These are phyloP conservation scores for Parachaetomium inaequale DNA, from an alignment of 495 filamentous ascomycete genomes.

Conservation along the genomic window DNA sequence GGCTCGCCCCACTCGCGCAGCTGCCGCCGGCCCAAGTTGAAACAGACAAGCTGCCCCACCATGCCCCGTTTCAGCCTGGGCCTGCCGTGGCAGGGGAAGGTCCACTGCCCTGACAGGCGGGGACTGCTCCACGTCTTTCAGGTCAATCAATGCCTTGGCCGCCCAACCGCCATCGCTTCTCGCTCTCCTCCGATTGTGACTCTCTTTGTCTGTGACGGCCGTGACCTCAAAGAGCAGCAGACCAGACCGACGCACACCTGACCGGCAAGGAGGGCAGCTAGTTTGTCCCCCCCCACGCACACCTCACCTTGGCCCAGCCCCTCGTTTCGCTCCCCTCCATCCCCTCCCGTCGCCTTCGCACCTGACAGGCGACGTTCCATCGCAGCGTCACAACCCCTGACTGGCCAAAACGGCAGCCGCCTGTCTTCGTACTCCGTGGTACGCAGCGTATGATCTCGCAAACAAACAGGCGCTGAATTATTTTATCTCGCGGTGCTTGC, in stretches of 20 bases:
- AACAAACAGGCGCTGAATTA: not conserved
- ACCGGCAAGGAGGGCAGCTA: not conserved
- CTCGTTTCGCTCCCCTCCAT: constrained; percentile 14
- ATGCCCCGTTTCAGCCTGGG: constrained; percentile 8
- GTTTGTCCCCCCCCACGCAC: not conserved
- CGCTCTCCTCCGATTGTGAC: not conserved
- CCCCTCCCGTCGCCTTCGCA: too few relatives aligned
- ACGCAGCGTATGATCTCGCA: not conserved
- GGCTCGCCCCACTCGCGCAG: not conserved
- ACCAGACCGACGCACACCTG: not conserved
- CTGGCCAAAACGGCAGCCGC: not conserved
- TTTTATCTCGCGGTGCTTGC: not conserved
- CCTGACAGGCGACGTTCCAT: constrained; percentile 14
- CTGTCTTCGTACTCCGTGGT: not conserved
- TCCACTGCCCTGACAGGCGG: not conserved
- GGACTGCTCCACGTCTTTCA: constrained; percentile 5
- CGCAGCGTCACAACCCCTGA: constrained; percentile 9
- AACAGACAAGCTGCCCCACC: constrained; percentile 1
- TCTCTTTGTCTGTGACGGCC: not conserved
- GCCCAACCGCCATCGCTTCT: not conserved
- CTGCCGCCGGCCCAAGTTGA: not conserved
- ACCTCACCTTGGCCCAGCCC: constrained; percentile 5
- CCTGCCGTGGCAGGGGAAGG: constrained; percentile 7
- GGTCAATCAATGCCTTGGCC: not conserved
- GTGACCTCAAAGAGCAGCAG: not conserved